Evolutionary conservation across 176 grass and related monocot species (phyloP), one percentile per base, ranked within the genome.

Genomic region (Bonia amplexicaulis): DNA sequence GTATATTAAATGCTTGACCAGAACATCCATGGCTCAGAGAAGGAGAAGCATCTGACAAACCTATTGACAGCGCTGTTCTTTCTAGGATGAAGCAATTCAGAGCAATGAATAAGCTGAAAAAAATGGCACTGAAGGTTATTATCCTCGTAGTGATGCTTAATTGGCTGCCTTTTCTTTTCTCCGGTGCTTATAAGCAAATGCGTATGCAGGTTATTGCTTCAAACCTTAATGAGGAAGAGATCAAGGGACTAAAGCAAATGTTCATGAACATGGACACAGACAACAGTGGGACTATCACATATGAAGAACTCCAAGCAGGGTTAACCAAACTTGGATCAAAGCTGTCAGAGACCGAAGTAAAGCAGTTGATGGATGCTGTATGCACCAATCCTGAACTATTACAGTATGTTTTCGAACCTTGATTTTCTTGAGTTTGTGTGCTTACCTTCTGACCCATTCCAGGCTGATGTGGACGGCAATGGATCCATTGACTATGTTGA

Each of bases 1-100:
- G 29, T 93, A 5, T 74, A 60, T 87, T 69, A 55, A 47, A 84
- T 87, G 48, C 26, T 78, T 82, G 14, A 76, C 84, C 88, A 99
- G 97, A 94, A 71, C 97, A 99, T 85, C 93, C 97, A 64, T 99
- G 97, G 97, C 86, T 96, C 31, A 93, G 77, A 82, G 93, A 98
- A 77, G 97, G 96, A 78, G 85, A 92, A 5, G 93, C 97, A 82
- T 99, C 97, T 70, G 93, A 99, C 69, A 99, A 99, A 64, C 97
- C 97, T 74, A 94, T 99, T 6, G 93, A 96, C 67, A 99, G 90
- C 73, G 97, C 93, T 47, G 97, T 99, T 82, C 97, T 99, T 89
- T 94, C 93, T 70, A 99, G 97, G 84, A 99, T 99, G 97, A 99
- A 99, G 60, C 97, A 99, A 77, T 96, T 99, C 81, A 99, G 93